Evolutionary conservation across 352 stramenopile species (phyloP).

Genomic region (Pythium aristosporum): DNA sequence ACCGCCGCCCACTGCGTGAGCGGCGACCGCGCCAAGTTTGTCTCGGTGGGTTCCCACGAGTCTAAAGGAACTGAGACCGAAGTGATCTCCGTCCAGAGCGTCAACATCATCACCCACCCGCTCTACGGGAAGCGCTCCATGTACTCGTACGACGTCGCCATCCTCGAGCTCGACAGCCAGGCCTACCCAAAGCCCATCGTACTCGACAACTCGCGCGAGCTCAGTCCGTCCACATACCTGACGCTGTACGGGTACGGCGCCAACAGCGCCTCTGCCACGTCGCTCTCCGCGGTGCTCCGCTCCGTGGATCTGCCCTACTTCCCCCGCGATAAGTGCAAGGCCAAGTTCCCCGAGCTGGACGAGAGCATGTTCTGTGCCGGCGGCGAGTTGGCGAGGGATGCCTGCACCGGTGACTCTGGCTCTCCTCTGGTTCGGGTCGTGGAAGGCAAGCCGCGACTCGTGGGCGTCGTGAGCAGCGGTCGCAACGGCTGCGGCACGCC

Average conservation of each 20-base stretch:
- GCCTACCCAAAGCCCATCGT: slow-evolving; percentile 32
- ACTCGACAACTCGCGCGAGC: slow-evolving; percentile 30
- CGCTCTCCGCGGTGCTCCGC: slow-evolving; percentile 29
- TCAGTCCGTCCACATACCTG: slow-evolving; percentile 28
- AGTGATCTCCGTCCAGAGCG: slow-evolving; percentile 30
- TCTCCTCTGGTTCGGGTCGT: slow-evolving; percentile 31
- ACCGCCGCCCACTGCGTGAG: slow-evolving; percentile 44
- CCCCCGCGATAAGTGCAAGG: slow-evolving; percentile 24
- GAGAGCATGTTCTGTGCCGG: slow-evolving; percentile 46
- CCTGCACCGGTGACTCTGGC: slow-evolving; percentile 44
- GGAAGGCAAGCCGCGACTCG: slow-evolving; percentile 26
- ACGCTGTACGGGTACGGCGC: slow-evolving; percentile 38
- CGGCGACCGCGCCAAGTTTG: slow-evolving; percentile 29
- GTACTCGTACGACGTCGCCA: slow-evolving; percentile 41
- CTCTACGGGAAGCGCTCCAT: slow-evolving; percentile 30
- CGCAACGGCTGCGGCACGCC: slow-evolving; percentile 37
- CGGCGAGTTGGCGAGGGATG: slow-evolving; percentile 33
- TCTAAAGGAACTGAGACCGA: slow-evolving; percentile 34
- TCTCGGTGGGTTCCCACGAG: slow-evolving; percentile 32
- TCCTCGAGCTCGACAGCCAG: slow-evolving; percentile 37
- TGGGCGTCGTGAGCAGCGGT: slow-evolving; percentile 44
- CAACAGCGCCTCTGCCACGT: slow-evolving; percentile 24
- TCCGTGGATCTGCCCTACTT: slow-evolving; percentile 36
- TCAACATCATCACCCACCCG: slow-evolving; percentile 35
- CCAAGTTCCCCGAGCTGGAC: slow-evolving; percentile 35